Evolutionary conservation across 2,329 filamentous ascomycete genomes (phyloP).

Genomic region (Fusarium newnesense): DNA sequence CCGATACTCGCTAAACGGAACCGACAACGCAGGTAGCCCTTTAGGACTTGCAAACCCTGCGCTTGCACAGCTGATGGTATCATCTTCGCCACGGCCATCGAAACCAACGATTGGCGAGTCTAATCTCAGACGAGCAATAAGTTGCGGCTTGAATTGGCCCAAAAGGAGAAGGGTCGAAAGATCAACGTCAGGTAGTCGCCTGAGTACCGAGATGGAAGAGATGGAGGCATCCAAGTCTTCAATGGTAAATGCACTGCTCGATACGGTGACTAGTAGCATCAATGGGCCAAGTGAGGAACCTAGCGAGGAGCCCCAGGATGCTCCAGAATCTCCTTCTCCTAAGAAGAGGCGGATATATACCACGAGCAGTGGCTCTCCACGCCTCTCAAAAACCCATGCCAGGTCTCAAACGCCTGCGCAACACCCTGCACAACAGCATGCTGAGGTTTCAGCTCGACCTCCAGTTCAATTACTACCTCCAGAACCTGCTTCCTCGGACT

Average conservation of each 20-base stretch:
- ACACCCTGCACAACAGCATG: background rate
- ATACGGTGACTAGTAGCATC: slow-evolving; percentile 69
- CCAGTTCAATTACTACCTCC: background rate
- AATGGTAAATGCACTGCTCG: slow-evolving; percentile 71
- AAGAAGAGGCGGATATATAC: slow-evolving; percentile 50
- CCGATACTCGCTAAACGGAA: slow-evolving; percentile 67
- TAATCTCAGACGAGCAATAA: slow-evolving; percentile 71
- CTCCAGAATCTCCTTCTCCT: slow-evolving; percentile 57
- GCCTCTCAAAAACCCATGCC: slow-evolving; percentile 20
- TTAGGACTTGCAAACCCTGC: slow-evolving; percentile 64
- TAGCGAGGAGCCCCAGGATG: slow-evolving; percentile 42
- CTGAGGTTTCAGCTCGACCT: background rate
- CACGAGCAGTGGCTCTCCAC: slow-evolving; percentile 40
- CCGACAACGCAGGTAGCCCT: slow-evolving; percentile 55
- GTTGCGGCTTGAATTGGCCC: slow-evolving; percentile 76
- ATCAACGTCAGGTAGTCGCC: slow-evolving; percentile 51
- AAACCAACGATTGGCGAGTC: slow-evolving; percentile 52
- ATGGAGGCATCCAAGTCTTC: slow-evolving; percentile 65
- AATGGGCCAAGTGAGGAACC: slow-evolving; percentile 53
- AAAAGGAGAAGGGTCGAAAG: slow-evolving; percentile 73
- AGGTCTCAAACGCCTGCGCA: slow-evolving; percentile 8
- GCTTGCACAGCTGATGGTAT: slow-evolving; percentile 73
- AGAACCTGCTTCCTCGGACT: slow-evolving; percentile 55
- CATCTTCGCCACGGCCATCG: slow-evolving; percentile 73
- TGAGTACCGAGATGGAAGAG: slow-evolving; percentile 50